These are phyloP conservation scores for Medakamo hakoo DNA, from an alignment of 139 green algal genomes.

Conservation along the genomic window DNA sequence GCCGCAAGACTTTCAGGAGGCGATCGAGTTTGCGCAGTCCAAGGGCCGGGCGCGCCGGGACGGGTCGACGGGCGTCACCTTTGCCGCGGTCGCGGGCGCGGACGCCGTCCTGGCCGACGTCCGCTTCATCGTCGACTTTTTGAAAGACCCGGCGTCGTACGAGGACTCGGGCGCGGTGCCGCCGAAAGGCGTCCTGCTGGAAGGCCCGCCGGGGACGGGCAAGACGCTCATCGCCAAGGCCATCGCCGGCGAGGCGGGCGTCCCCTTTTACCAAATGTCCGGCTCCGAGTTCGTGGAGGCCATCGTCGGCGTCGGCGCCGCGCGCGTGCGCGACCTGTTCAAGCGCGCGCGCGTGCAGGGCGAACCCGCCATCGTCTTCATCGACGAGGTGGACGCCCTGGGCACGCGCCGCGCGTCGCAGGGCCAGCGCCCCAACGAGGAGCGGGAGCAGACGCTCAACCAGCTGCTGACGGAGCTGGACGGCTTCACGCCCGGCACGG, in stretches of 20 bases:
- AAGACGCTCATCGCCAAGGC: constrained; percentile 91
- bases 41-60: constrained; percentile 72
- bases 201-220: constrained; percentile 75
- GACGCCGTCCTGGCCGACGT: constrained; percentile 66
- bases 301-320: constrained; percentile 91
- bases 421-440: constrained; percentile 35
- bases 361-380: constrained; percentile 91
- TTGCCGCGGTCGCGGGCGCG: constrained; percentile 85
- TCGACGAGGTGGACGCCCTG: constrained; percentile 96
- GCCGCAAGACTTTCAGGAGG: constrained; percentile 37
- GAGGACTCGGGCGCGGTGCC: constrained; percentile 58
- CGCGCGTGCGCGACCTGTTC: constrained; percentile 91
- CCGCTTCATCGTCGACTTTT: constrained; percentile 63
- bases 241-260: constrained; percentile 69
- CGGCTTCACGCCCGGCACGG: constrained; percentile 81
- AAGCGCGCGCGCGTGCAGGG: constrained; percentile 62
- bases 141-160: constrained; percentile 77
- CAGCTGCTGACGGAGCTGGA: constrained; percentile 98
- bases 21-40: constrained; percentile 83
- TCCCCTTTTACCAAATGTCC: constrained; percentile 86
- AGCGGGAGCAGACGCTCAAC: constrained; percentile 89
- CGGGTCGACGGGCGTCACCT: constrained; percentile 62
- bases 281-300: constrained; percentile 96
- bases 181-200: constrained; percentile 90
- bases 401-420: constrained; percentile 62